A percentile compares a stretch with the other conserved stretches of the same genome.
phyloP scores from a whole-genome alignment of 768 basidiomycete genomes.

The Pleurotus eryngii region DNA sequence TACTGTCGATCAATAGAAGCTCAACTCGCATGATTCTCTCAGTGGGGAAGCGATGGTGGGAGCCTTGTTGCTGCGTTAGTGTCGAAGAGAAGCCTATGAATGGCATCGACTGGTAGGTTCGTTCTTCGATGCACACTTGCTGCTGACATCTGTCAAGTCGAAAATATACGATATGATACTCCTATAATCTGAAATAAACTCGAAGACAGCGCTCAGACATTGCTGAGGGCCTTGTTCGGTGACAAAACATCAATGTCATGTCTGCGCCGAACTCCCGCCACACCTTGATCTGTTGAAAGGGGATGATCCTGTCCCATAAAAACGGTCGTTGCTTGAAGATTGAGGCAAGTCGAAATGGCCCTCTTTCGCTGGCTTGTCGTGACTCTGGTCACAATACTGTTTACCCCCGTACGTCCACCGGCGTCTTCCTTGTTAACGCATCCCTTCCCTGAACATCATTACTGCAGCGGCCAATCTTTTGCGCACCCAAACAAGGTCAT shows the following conservation, averaged over 20 bases:
- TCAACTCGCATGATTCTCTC: too few species aligned
- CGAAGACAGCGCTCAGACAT: not conserved
- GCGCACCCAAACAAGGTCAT: conserved; percentile 14
- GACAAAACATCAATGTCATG: not conserved
- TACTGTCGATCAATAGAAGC: too few species aligned
- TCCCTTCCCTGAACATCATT: not conserved
- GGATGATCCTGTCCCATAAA: not conserved
- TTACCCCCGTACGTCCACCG: conserved; percentile 34
- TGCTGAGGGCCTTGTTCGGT: not conserved
- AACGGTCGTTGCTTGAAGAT: not conserved
- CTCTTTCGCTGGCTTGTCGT: conserved; percentile 21
- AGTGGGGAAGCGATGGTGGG: too few species aligned
- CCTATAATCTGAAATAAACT: not conserved
- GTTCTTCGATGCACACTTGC: not conserved
- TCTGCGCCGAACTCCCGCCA: not conserved
- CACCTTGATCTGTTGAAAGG: not conserved
- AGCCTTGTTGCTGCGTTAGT: too few species aligned
- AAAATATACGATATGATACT: not conserved
- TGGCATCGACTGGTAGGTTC: too few species aligned
- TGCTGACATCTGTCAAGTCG: not conserved
- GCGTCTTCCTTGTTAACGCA: not conserved
- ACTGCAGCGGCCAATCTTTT: conserved; percentile 22
- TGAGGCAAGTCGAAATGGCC: not conserved
- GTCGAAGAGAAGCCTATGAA: too few species aligned
- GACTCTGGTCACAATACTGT: conserved; percentile 28